A percentile compares a stretch with the other conserved stretches of the same genome.
These are phyloP conservation scores for Rhodotorula toruloides DNA, from an alignment of 768 basidiomycete species.

Conservation along the genomic window DNA sequence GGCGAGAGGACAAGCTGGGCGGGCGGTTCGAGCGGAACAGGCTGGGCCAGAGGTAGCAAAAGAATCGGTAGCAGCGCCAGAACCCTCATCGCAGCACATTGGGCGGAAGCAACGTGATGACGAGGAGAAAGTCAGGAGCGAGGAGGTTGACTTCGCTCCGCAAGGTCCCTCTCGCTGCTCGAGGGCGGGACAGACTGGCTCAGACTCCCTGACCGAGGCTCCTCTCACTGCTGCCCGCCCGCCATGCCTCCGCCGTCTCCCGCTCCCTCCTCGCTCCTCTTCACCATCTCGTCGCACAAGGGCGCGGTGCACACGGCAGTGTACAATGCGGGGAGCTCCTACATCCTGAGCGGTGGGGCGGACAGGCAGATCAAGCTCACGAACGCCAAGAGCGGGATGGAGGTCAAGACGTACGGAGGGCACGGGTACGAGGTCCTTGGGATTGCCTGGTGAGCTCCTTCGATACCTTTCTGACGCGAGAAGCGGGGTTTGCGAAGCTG, in stretches of 20 bases:
- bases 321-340: conserved; percentile 82
- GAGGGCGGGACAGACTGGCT: not conserved
- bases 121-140: too few relatives aligned
- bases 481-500: not conserved
- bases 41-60: not conserved
- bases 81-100: too few relatives aligned
- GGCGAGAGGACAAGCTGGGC: not conserved
- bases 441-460: conserved; percentile 62
- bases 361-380: conserved; percentile 84
- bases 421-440: conserved; percentile 96
- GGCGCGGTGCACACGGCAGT: conserved; percentile 86
- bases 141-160: too few relatives aligned
- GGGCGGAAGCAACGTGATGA: too few relatives aligned
- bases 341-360: conserved; percentile 86
- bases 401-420: conserved; percentile 83
- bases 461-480: not conserved
- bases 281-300: conserved; percentile 44
- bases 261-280: not conserved
- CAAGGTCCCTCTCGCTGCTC: not conserved
- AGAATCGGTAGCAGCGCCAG: too few relatives aligned
- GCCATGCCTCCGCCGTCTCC: not conserved
- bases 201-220: too few relatives aligned
- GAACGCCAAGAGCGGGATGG: conserved; percentile 78
- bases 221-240: too few relatives aligned
- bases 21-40: not conserved